Conservation (phyloP, 768 basidiomycete species). For the Collybia sp. region DNA sequence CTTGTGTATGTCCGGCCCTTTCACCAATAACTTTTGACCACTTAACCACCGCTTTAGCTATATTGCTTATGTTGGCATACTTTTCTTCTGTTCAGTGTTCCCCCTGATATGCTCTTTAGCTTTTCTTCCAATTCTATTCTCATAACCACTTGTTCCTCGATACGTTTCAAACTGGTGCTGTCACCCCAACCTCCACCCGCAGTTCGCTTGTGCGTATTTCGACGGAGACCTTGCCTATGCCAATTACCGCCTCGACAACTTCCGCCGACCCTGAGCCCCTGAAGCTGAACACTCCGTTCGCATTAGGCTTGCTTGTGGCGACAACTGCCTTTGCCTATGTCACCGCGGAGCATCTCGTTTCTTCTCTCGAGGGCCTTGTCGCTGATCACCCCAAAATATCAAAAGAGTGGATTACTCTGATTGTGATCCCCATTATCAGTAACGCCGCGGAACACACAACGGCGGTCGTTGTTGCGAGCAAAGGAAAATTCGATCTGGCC, state of each 20-base stretch:
- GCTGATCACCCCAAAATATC: slow-evolving; percentile 30
- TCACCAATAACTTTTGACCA: background rate
- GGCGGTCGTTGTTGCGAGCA: slow-evolving; percentile 35
- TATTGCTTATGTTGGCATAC: slow-evolving; percentile 18
- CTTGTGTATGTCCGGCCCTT: slow-evolving; percentile 29
- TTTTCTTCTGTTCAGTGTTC: background rate
- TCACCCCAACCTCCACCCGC: slow-evolving; percentile 9
- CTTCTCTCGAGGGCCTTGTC: slow-evolving; percentile 34
- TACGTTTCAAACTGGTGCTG: slow-evolving; percentile 20
- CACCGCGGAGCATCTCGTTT: slow-evolving; percentile 36
- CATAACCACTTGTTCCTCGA: slow-evolving; percentile 41
- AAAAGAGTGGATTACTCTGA: slow-evolving; percentile 41
- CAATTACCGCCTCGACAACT: slow-evolving; percentile 9
- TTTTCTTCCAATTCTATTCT: slow-evolving; percentile 52
- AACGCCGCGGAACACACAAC: slow-evolving; percentile 39
- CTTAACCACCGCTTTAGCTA: slow-evolving; percentile 15
- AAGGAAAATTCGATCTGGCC: slow-evolving; percentile 37
- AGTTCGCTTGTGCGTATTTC: slow-evolving; percentile 12
- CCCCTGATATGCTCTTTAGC: slow-evolving; percentile 17
- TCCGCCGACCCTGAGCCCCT: slow-evolving; percentile 18
- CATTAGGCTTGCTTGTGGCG: slow-evolving; percentile 23
- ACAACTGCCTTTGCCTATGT: slow-evolving; percentile 34
- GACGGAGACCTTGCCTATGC: slow-evolving; percentile 18
- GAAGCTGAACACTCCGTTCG: slow-evolving; percentile 29
- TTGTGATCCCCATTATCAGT: slow-evolving; percentile 37